These are phyloP conservation scores for Phytophthora crassamura DNA, from an alignment of 352 stramenopile species.

Conservation along the genomic window DNA sequence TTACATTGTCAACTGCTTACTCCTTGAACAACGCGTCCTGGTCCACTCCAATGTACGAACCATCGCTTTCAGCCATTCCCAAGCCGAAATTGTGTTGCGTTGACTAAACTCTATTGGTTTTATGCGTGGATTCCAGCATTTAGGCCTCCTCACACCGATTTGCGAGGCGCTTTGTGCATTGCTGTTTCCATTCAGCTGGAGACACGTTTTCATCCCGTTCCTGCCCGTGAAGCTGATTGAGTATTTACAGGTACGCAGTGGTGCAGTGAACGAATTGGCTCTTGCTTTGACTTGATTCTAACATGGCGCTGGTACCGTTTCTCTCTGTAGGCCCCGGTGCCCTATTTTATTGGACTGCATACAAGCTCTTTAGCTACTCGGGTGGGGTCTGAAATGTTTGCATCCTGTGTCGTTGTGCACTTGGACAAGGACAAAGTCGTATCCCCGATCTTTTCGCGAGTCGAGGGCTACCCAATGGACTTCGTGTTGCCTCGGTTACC, in stretches of 20 bases:
- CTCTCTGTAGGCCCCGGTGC: conserved; percentile 68
- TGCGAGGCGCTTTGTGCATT: conserved; percentile 82
- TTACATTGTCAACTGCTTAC: conserved; percentile 82
- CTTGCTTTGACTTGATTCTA: background rate
- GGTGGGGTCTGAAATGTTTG: conserved; percentile 76
- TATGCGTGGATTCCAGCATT: conserved; percentile 46
- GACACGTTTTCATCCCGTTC: conserved; percentile 89
- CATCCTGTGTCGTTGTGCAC: conserved; percentile 84
- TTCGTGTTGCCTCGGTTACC: conserved; percentile 60
- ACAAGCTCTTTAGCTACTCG: conserved; percentile 82
- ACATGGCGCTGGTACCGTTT: too few relatives aligned
- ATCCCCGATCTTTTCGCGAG: conserved; percentile 63
- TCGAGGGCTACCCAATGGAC: conserved; percentile 60
- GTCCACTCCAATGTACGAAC: conserved; percentile 78
- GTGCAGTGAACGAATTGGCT: background rate
- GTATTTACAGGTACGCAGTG: conserved; percentile 67
- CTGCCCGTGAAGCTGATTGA: conserved; percentile 84
- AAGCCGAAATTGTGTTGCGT: background rate
- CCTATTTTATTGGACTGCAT: conserved; percentile 88
- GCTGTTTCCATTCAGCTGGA: conserved; percentile 86
- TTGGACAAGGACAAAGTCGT: conserved; percentile 88
- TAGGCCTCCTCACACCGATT: conserved; percentile 73
- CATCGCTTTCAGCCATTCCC: too few relatives aligned
- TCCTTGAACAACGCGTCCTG: conserved; percentile 85
- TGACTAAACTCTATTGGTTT: conserved; percentile 12